phyloP scores from a whole-genome alignment of 495 filamentous ascomycete genomes.

The Sphaerosporella brunnea region DNA sequence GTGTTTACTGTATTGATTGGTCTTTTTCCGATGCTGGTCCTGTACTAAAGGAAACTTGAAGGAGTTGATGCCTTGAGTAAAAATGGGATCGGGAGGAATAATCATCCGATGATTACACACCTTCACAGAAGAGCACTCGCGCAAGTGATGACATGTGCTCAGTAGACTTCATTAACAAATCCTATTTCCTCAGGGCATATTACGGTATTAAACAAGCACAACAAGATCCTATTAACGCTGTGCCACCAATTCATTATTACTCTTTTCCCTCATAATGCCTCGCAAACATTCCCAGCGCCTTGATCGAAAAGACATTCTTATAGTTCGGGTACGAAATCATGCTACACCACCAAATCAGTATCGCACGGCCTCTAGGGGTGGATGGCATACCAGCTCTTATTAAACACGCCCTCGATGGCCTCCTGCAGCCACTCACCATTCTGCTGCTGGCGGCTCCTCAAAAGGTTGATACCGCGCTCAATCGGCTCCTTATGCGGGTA shows the following conservation, averaged over 20 bases:
- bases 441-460: slow-evolving; percentile 65
- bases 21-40: too few species aligned
- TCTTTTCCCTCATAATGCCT: slow-evolving; percentile 37
- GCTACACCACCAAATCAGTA: slow-evolving; percentile 27
- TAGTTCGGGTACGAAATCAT: slow-evolving; percentile 99
- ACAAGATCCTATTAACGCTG: too few species aligned
- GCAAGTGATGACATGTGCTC: too few species aligned
- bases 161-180: too few species aligned
- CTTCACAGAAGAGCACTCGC: too few species aligned
- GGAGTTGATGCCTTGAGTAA: too few species aligned
- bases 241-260: neutral
- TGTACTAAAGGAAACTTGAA: too few species aligned
- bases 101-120: too few species aligned
- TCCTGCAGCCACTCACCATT: slow-evolving; percentile 95
- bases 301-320: slow-evolving; percentile 91
- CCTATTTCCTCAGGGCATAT: too few species aligned
- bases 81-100: too few species aligned
- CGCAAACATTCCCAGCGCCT: slow-evolving; percentile 78
- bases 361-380: slow-evolving; percentile 30
- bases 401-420: slow-evolving; percentile 93
- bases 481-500: slow-evolving; percentile 63
- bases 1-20: too few species aligned
- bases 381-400: slow-evolving; percentile 54
- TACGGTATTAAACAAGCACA: too few species aligned
- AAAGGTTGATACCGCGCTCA: slow-evolving; percentile 53